These are phyloP conservation scores for Penicillium freii DNA, from an alignment of 2,329 filamentous ascomycete species.

Conservation along the genomic window DNA sequence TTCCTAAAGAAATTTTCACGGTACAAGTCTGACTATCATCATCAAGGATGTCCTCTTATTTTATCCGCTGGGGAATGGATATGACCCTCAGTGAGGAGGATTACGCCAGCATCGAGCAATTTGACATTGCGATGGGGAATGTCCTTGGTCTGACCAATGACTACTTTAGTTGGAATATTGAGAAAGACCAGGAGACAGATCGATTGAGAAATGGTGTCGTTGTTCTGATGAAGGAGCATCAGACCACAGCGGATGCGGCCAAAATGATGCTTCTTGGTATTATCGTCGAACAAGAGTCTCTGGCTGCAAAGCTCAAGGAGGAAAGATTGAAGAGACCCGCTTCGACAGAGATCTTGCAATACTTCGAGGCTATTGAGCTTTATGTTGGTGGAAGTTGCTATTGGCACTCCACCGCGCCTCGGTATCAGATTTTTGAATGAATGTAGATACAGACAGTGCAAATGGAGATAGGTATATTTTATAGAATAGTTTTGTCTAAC, in stretches of 20 bases:
- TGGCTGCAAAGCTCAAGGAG: slow-evolving; percentile 5
- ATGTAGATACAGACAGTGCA: background rate
- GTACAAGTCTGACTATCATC: background rate
- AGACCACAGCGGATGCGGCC: background rate
- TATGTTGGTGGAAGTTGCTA: slow-evolving; percentile 7
- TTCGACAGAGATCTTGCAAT: background rate
- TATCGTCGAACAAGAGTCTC: slow-evolving; percentile 11
- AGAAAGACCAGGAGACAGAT: slow-evolving; percentile 11
- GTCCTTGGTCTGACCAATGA: slow-evolving; percentile 15
- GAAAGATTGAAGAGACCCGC: background rate
- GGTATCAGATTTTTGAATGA: background rate
- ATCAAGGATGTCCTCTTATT: background rate
- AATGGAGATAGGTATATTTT: background rate
- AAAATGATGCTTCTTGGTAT: slow-evolving; percentile 9
- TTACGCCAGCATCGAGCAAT: slow-evolving; percentile 7
- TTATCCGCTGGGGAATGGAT: background rate
- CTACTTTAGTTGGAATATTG: slow-evolving; percentile 14
- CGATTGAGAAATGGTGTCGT: slow-evolving; percentile 9
- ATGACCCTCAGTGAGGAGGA: slow-evolving; percentile 1
- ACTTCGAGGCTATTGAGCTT: slow-evolving; percentile 7
- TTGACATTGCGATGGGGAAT: slow-evolving; percentile 11
- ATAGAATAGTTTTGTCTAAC: background rate
- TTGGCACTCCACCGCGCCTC: slow-evolving; percentile 2
- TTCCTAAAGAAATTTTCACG: no score
- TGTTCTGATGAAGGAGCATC: slow-evolving; percentile 8